A percentile compares a stretch with the other conserved stretches of the same genome.
Evolutionary conservation across 116 monocot species (phyloP).

Genomic region (Dioscorea cayenensis): DNA sequence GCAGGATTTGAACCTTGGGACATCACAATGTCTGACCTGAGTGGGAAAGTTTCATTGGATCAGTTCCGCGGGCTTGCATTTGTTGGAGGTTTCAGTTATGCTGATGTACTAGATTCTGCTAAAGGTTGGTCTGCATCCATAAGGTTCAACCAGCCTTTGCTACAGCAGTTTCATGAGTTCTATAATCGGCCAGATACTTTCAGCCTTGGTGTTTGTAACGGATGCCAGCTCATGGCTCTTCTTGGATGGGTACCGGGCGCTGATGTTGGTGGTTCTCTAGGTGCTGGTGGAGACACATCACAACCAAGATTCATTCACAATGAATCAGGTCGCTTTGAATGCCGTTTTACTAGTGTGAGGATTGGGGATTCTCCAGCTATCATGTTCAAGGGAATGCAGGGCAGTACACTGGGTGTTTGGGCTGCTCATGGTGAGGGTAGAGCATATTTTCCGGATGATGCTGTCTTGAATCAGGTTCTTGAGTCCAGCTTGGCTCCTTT

Average conservation of each 20-base stretch:
- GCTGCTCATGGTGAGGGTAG: slow-evolving; percentile 95
- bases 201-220: slow-evolving; percentile 88
- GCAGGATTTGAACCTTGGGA: slow-evolving; percentile 99
- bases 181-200: slow-evolving; percentile 70
- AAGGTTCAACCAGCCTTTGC: slow-evolving; percentile 66
- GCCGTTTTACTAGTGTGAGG: slow-evolving; percentile 71
- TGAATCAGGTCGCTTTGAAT: slow-evolving; percentile 94
- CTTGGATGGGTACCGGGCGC: slow-evolving; percentile 85
- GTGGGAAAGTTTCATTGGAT: slow-evolving; percentile 35
- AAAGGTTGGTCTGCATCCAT: slow-evolving; percentile 97
- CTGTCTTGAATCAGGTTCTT: slow-evolving; percentile 41
- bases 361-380: slow-evolving; percentile 79
- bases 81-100: slow-evolving; percentile 99
- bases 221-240: slow-evolving; percentile 94
- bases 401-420: slow-evolving; percentile 88
- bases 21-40: slow-evolving; percentile 88
- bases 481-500: slow-evolving; percentile 60
- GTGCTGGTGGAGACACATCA: slow-evolving; percentile 41
- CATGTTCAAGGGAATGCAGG: slow-evolving; percentile 97
- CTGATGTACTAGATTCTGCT: slow-evolving; percentile 89
- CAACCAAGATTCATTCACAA: slow-evolving; percentile 97
- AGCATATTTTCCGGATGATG: slow-evolving; percentile 74
- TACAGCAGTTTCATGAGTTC: slow-evolving; percentile 72
- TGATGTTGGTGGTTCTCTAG: slow-evolving; percentile 28
- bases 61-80: slow-evolving; percentile 86